These are phyloP conservation scores for Crithidia fasciculata DNA, from an alignment of 208 protist genomes.

Conservation along the genomic window DNA sequence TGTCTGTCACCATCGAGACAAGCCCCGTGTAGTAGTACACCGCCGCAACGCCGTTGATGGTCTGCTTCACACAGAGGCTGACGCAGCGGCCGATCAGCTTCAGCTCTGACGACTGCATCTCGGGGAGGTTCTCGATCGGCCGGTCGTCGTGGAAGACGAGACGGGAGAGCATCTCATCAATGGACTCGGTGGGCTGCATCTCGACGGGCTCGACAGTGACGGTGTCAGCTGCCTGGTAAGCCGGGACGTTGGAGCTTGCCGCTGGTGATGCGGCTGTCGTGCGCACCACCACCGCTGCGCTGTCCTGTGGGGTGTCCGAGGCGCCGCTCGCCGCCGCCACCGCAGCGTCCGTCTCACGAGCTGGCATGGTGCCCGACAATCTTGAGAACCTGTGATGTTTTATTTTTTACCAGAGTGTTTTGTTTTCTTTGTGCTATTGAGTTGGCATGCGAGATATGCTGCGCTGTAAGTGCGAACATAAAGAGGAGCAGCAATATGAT, in stretches of 20 bases:
- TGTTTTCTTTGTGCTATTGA: neutral
- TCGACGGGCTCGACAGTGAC: slow-evolving; percentile 11
- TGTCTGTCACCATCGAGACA: slow-evolving; percentile 61
- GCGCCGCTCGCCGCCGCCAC: neutral
- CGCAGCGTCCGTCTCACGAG: neutral
- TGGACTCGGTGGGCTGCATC: neutral
- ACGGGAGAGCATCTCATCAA: slow-evolving; percentile 33
- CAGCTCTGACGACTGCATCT: slow-evolving; percentile 54
- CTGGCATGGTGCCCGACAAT: neutral
- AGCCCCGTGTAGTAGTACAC: slow-evolving; percentile 68
- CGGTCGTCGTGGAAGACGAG: slow-evolving; percentile 53
- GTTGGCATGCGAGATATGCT: too few species aligned
- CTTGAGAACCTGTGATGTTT: neutral
- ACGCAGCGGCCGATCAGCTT: slow-evolving; percentile 82
- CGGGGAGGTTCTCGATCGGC: slow-evolving; percentile 68
- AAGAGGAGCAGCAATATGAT: too few species aligned
- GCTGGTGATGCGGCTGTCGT: neutral
- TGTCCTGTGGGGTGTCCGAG: slow-evolving; percentile 32
- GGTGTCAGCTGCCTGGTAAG: neutral
- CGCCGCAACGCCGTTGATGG: slow-evolving; percentile 33
- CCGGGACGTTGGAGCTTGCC: neutral
- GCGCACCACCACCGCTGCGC: slow-evolving; percentile 18
- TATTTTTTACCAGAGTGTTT: neutral
- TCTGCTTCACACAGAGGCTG: slow-evolving; percentile 54
- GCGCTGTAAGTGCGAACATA: too few species aligned